phyloP scores from a whole-genome alignment of 2,329 filamentous ascomycete species.

The Fusarium avenaceum region DNA sequence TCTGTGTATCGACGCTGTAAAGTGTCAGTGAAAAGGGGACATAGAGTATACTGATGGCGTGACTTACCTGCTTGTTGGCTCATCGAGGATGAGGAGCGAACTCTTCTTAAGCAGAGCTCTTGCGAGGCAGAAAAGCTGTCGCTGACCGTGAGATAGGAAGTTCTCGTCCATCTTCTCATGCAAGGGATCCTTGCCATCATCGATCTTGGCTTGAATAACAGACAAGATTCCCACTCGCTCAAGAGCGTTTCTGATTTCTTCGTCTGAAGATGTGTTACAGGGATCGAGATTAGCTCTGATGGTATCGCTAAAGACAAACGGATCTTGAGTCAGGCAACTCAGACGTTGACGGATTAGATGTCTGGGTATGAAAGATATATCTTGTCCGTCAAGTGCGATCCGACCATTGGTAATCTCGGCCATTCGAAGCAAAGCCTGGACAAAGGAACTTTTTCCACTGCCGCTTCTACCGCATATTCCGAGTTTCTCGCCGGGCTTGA shows the following conservation, averaged over 20 bases:
- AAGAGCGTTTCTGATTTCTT: constrained; percentile 60
- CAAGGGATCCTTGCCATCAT: constrained; percentile 49
- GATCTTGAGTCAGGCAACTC: constrained; percentile 66
- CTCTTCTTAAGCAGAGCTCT: constrained; percentile 50
- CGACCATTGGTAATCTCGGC: constrained; percentile 59
- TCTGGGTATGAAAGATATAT: constrained; percentile 51
- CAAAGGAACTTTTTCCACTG: constrained; percentile 56
- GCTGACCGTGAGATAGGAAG: constrained; percentile 54
- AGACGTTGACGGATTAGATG: constrained; percentile 52
- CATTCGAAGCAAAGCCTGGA: constrained; percentile 63
- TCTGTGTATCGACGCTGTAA: constrained; percentile 49
- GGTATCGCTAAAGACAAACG: constrained; percentile 63
- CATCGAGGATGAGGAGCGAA: constrained; percentile 53
- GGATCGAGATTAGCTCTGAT: constrained; percentile 67
- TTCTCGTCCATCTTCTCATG: constrained; percentile 54
- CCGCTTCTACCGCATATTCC: constrained; percentile 63
- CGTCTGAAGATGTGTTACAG: constrained; percentile 54
- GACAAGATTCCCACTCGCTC: constrained; percentile 62
- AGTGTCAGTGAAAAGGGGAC: constrained; percentile 12
- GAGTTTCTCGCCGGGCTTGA: constrained; percentile 55
- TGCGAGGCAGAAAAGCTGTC: constrained; percentile 53
- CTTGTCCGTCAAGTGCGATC: constrained; percentile 62
- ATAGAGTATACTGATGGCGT: neutral
- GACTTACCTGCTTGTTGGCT: constrained; percentile 56
- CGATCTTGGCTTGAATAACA: constrained; percentile 57